Base-by-base conservation (phyloP, 108 stramenopile species). In the Parietichytrium sp. region DNA sequence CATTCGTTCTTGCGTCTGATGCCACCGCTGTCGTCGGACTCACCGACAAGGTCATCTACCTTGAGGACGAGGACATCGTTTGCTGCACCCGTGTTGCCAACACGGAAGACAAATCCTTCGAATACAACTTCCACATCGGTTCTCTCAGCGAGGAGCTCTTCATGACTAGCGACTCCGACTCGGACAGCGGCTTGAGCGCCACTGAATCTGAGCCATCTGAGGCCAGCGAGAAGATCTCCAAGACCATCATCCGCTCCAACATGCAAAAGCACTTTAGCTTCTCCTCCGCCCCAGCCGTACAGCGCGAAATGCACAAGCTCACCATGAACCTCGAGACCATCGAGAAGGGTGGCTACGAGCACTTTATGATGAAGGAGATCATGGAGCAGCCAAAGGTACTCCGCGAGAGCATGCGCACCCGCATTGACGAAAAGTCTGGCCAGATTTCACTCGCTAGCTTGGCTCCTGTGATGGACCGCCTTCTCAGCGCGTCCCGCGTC, bases 1-100 rank as follows among this genome's bases (percentile, higher is more conserved):
- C 94, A 18, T 95, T 93, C 52, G 96, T 93, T 85, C 88, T 99
- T 49, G 98, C 98, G 33, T 94, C 93, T 29, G 98, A 99, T 86
- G 96, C 97, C 0, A 92, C 95, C 10, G 98, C 98, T 4, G 97
- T 99, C 87, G 96, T 93, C 84, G 86, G 96, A 47, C 94, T 96
- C 91, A 97, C 98, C 23, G 97, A 98, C 86, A 95, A 96, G 49
- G 97, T 96, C 81, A 97, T 97, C 83, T 93, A 92, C 52, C 94
- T 99, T 13, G 79, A 51, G 79, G 48, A 49, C 8, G 79, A 49
- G 27, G 79, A 79, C 79, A 49, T 50, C 49, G 79, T 79, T 0
- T 20, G 29, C 49, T 79, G 79, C 49, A 45, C 42, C 13, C 61
- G 61, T 42, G n/a, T n/a, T n/a, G n/a, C n/a, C n/a, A n/a, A n/a